A percentile compares a stretch with the other conserved stretches of the same genome.
Conservation (phyloP, 768 basidiomycete genomes). For the Lactifluus pinguis region DNA sequence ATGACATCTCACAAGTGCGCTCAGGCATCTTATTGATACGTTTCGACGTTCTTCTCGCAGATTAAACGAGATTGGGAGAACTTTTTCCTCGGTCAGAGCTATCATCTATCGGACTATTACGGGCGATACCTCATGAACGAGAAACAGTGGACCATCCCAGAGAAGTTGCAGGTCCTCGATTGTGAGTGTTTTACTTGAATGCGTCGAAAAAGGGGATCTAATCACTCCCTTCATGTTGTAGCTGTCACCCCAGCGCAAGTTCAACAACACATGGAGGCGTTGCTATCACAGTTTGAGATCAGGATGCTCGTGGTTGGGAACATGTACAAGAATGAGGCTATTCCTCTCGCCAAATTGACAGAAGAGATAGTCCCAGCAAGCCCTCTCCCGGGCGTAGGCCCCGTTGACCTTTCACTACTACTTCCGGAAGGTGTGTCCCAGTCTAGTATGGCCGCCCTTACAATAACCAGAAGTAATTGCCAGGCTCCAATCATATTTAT, state of each 20-base stretch:
- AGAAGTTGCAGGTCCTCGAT: conserved; percentile 66
- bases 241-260: conserved; percentile 68
- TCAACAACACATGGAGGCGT: conserved; percentile 43
- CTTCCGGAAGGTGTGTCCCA: conserved; percentile 52
- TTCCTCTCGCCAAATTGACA: conserved; percentile 57
- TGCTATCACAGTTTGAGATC: conserved; percentile 60
- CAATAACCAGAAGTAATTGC: background rate
- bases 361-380: conserved; percentile 56
- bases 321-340: conserved; percentile 74
- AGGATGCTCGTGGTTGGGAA: conserved; percentile 79
- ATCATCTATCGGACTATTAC: conserved; percentile 70
- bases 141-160: conserved; percentile 65
- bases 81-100: conserved; percentile 79
- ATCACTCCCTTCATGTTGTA: conserved; percentile 25
- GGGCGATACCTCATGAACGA: conserved; percentile 61
- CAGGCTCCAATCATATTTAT: conserved; percentile 67
- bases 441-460: background rate
- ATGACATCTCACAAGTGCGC: conserved; percentile 13
- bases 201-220: background rate
- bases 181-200: conserved; percentile 37
- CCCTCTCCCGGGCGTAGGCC: conserved; percentile 45
- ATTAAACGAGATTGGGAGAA: conserved; percentile 75
- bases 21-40: background rate
- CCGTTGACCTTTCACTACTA: conserved; percentile 45
- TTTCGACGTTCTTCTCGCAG: conserved; percentile 29